Evolutionary conservation across 257 asterid genomes (phyloP).

Genomic region (Solanum pimpinellifolium): DNA sequence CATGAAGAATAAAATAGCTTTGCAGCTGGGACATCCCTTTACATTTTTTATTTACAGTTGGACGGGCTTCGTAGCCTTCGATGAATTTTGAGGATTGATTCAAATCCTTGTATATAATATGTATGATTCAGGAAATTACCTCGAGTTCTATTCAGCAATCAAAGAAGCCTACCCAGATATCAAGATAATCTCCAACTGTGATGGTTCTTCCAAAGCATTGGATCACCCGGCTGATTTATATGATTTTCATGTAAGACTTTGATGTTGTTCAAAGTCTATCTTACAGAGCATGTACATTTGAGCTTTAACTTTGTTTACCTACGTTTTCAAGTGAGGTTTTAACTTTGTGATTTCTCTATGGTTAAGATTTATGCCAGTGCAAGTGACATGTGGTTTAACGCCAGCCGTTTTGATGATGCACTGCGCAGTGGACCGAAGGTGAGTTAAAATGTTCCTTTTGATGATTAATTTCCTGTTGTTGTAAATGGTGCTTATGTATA

Average conservation of each 20-base stretch:
- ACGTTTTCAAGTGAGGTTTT: not conserved
- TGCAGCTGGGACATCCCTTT: not conserved
- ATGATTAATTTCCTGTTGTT: not conserved
- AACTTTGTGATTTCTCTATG: conserved; percentile 5
- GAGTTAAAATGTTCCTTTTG: conserved; percentile 5
- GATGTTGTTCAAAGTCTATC: not conserved
- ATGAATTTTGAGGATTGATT: not conserved
- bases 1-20: not conserved
- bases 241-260: conserved; percentile 68
- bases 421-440: conserved; percentile 87
- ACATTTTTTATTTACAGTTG: not conserved
- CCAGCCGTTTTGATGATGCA: conserved; percentile 38
- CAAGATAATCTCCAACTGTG: conserved; percentile 84
- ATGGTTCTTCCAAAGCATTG: conserved; percentile 53
- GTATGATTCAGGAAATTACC: conserved; percentile 67
- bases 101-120: not conserved
- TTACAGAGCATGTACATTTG: not conserved
- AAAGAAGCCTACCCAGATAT: conserved; percentile 61
- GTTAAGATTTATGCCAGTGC: conserved; percentile 66
- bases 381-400: conserved; percentile 29
- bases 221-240: conserved; percentile 86
- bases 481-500: not conserved
- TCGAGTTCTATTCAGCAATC: conserved; percentile 65
- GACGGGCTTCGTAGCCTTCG: not conserved
- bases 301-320: not conserved